phyloP scores from a whole-genome alignment of 179 eudicot genomes.

The Patellifolia procumbens region DNA sequence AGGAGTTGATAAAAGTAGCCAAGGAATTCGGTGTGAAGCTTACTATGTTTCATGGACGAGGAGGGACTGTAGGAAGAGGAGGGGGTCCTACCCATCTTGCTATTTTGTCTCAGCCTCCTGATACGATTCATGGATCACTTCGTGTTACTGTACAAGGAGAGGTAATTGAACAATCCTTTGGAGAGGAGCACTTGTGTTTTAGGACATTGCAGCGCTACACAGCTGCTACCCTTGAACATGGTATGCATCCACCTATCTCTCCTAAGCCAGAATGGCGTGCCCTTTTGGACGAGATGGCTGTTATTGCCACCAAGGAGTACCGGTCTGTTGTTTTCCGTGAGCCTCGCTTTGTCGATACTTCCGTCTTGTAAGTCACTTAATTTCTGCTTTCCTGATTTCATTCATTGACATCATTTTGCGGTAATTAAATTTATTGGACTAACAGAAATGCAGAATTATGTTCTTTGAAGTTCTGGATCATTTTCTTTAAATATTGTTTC shows the following conservation, averaged over 20 bases:
- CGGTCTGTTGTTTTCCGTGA: slow-evolving; percentile 83
- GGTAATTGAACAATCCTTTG: slow-evolving; percentile 87
- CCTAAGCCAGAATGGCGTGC: slow-evolving; percentile 94
- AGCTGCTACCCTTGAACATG: slow-evolving; percentile 92
- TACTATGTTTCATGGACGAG: slow-evolving; percentile 93
- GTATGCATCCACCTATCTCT: slow-evolving; percentile 81
- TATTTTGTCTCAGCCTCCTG: slow-evolving; percentile 91
- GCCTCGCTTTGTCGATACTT: slow-evolving; percentile 93
- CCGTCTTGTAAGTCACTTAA: slow-evolving; percentile 63
- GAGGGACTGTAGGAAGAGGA: slow-evolving; percentile 94
- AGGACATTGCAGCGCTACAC: slow-evolving; percentile 83
- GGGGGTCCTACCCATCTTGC: slow-evolving; percentile 98
- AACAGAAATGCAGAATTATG: background rate
- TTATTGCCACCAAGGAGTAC: slow-evolving; percentile 74
- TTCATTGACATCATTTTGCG: background rate
- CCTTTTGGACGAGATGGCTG: slow-evolving; percentile 85
- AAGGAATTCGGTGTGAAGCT: slow-evolving; percentile 81
- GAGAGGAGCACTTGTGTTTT: slow-evolving; percentile 89
- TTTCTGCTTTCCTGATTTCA: background rate
- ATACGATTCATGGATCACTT: slow-evolving; percentile 79
- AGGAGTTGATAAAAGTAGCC: slow-evolving; percentile 74
- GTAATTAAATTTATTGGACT: background rate
- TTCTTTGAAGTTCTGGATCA: too few relatives aligned
- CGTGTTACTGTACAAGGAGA: slow-evolving; percentile 96
- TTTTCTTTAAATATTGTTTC: too few relatives aligned